A percentile compares a stretch with the other conserved stretches of the same genome.
Conservation (phyloP, 331 rosid species). For the Pyrus hybrid region DNA sequence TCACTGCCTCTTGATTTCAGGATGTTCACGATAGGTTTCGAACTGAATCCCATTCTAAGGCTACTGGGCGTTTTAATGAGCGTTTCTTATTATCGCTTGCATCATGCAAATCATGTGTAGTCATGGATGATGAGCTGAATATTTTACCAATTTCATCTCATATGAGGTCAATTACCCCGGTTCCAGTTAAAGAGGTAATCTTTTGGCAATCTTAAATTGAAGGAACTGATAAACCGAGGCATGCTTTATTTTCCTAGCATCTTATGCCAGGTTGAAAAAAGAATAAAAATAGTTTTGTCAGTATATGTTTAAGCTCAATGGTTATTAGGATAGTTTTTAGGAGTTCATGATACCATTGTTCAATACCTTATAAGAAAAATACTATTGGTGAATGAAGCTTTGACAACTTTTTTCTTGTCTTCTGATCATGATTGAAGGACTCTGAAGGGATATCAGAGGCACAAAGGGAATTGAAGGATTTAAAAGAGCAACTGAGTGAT, state of each 20-base stretch:
- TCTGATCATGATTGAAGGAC: slow-evolving; percentile 40
- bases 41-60: slow-evolving; percentile 84
- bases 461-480: slow-evolving; percentile 63
- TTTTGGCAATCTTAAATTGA: not conserved
- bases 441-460: slow-evolving; percentile 72
- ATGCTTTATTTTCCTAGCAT: not conserved
- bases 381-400: not conserved
- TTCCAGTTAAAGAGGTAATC: slow-evolving; percentile 69
- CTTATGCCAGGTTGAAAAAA: not conserved
- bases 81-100: slow-evolving; percentile 89
- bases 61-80: slow-evolving; percentile 84
- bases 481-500: slow-evolving; percentile 75
- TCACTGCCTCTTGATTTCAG: slow-evolving; percentile 34
- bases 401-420: slow-evolving; percentile 1
- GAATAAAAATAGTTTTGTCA: not conserved
- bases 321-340: not conserved
- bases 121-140: slow-evolving; percentile 91
- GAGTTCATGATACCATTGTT: not conserved
- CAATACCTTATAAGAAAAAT: not conserved
- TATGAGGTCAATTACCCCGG: slow-evolving; percentile 57
- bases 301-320: not conserved
- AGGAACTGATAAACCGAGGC: not conserved
- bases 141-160: slow-evolving; percentile 88
- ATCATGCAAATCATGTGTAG: slow-evolving; percentile 78
- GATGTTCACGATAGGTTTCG: slow-evolving; percentile 92